Percentiles rank a stretch among this genome's conserved stretches.
Evolutionary conservation across 257 asterid genomes (phyloP).

Genomic region (Solanum pimpinellifolium): DNA sequence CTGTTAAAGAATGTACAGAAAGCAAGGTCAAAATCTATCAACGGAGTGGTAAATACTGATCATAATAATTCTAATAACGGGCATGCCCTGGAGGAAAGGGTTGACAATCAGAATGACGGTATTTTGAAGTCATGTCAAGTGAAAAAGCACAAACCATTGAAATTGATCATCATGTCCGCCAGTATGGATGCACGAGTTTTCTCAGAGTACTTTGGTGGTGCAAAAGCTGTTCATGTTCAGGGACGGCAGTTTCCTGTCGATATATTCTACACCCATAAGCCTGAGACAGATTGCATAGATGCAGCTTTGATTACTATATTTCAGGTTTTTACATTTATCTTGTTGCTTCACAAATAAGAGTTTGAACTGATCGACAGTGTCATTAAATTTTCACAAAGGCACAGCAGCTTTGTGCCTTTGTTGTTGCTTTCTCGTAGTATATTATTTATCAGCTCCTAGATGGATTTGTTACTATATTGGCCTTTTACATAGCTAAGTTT

Average conservation of each 20-base stretch:
- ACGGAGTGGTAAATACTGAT: constrained; percentile 14
- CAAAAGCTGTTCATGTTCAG: constrained; percentile 90
- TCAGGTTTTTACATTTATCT: constrained; percentile 43
- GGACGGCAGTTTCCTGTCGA: constrained; percentile 90
- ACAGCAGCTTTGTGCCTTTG: not conserved
- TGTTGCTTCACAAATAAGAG: not conserved
- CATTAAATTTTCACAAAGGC: not conserved
- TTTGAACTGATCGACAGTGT: not conserved
- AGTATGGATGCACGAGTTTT: constrained; percentile 81
- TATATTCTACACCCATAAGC: constrained; percentile 57
- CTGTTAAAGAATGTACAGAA: constrained; percentile 76
- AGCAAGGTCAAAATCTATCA: constrained; percentile 42
- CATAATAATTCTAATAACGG: constrained; percentile 19
- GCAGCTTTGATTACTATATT: constrained; percentile 86
- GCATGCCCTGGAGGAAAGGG: constrained; percentile 11
- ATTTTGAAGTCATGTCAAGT: constrained; percentile 26
- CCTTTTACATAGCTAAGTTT: not conserved
- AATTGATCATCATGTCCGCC: constrained; percentile 90
- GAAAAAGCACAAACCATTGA: constrained; percentile 54
- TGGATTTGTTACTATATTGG: not conserved
- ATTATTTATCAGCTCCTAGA: not conserved
- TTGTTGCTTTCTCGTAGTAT: not conserved
- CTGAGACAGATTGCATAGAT: constrained; percentile 85
- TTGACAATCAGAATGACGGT: constrained; percentile 16
- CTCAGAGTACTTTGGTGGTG: constrained; percentile 83